Percentiles rank a stretch among this genome's conserved stretches.
Evolutionary conservation across 2,329 filamentous ascomycete species (phyloP).

Genomic region (Epichloe aotearoae): DNA sequence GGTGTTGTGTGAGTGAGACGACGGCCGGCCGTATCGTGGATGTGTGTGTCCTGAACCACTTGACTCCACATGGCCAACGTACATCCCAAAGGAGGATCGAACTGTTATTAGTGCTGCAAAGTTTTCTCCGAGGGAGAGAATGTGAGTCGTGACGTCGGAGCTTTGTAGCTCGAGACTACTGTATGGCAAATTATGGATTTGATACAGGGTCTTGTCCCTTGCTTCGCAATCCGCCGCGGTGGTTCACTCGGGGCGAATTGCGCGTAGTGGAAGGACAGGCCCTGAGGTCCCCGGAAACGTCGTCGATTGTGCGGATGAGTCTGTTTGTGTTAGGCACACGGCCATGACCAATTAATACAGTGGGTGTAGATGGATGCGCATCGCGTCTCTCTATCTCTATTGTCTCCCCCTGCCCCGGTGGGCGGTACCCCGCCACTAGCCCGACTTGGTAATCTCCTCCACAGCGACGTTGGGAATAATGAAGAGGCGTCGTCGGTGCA

Average conservation of each 20-base stretch:
- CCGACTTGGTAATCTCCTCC: constrained; percentile 2
- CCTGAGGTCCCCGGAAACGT: not conserved
- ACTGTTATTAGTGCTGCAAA: not conserved
- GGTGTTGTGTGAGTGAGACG: not conserved
- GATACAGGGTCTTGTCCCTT: not conserved
- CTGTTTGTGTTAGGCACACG: not conserved
- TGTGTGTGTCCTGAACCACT: not conserved
- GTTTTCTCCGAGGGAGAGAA: constrained; percentile 3
- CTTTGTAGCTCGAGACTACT: not conserved
- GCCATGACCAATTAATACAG: not conserved
- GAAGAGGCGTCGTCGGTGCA: constrained; percentile 3
- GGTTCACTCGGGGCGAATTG: not conserved
- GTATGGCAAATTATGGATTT: not conserved
- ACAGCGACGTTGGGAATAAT: not conserved
- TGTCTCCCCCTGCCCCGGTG: constrained; percentile 4
- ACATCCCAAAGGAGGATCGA: not conserved
- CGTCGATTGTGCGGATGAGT: not conserved
- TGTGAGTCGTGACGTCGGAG: not conserved
- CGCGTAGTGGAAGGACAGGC: not conserved
- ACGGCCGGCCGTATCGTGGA: not conserved
- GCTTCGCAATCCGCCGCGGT: not conserved
- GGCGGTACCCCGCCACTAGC: constrained; percentile 5
- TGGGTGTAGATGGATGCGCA: not conserved
- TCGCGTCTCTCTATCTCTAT: constrained; percentile 2
- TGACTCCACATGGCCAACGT: not conserved